These are phyloP conservation scores for Colletotrichum horii DNA, from an alignment of 2,329 filamentous ascomycete genomes.

Conservation along the genomic window DNA sequence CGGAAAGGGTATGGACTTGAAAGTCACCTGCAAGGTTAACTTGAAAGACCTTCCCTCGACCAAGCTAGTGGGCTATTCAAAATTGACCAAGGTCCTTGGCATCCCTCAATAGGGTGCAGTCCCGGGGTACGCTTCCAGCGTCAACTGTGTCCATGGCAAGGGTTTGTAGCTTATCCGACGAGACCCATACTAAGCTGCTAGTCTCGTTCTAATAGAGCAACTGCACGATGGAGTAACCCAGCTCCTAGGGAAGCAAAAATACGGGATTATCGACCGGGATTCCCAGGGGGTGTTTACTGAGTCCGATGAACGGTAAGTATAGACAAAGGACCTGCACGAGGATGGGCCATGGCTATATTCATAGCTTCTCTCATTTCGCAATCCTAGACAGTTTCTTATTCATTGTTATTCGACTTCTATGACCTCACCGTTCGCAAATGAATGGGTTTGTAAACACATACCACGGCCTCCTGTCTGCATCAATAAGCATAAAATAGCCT, in stretches of 20 bases:
- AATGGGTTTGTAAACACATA: too few species aligned
- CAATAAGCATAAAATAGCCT: constrained; percentile 18
- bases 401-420: too few species aligned
- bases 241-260: background rate
- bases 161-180: background rate
- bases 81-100: background rate
- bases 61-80: accelerated
- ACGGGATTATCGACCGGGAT: accelerated
- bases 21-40: background rate
- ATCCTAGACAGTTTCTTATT: too few species aligned
- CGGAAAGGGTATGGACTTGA: background rate
- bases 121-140: accelerated
- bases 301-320: background rate
- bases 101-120: accelerated
- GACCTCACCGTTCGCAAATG: too few species aligned
- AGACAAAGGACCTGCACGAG: too few species aligned
- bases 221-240: accelerated
- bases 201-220: accelerated
- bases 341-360: too few species aligned
- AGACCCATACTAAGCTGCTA: accelerated
- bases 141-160: background rate
- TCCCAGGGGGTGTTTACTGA: accelerated
- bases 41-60: background rate
- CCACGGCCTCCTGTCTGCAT: background rate
- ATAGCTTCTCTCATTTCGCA: too few species aligned